Evolutionary conservation across 2,329 filamentous ascomycete species (phyloP).

Genomic region (Talaromyces sp.): DNA sequence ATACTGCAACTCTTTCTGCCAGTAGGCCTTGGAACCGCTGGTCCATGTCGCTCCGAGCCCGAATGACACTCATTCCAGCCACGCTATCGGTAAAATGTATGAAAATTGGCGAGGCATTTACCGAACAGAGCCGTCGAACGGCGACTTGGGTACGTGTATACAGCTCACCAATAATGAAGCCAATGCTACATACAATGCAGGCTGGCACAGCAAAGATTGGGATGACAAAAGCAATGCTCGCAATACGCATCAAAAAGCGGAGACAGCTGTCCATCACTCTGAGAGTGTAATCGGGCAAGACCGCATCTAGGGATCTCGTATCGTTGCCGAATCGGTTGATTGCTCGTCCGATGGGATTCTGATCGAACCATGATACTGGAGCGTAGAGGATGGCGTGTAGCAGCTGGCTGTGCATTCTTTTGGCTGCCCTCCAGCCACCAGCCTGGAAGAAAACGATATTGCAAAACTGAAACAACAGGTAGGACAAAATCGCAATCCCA

Average conservation of each 20-base stretch:
- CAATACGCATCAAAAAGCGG: constrained; percentile 44
- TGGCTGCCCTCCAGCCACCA: constrained; percentile 54
- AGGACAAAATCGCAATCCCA: constrained; percentile 39
- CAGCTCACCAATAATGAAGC: constrained; percentile 46
- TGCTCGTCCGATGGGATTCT: constrained; percentile 46
- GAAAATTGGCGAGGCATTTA: constrained; percentile 51
- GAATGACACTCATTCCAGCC: constrained; percentile 48
- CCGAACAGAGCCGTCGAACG: constrained; percentile 43
- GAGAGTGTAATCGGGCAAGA: constrained; percentile 39
- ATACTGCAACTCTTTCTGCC: constrained; percentile 47
- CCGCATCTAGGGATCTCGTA: constrained; percentile 52
- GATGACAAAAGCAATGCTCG: constrained; percentile 48
- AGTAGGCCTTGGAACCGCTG: constrained; percentile 45
- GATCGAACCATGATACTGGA: constrained; percentile 54
- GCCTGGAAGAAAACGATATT: constrained; percentile 44
- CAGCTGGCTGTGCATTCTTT: constrained; percentile 49
- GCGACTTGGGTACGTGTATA: constrained; percentile 48
- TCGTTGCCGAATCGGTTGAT: constrained; percentile 50
- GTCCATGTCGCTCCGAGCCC: constrained; percentile 47
- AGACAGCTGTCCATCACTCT: constrained; percentile 35
- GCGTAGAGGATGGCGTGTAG: constrained; percentile 50
- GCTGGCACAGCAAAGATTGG: constrained; percentile 49
- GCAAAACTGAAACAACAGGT: constrained; percentile 18
- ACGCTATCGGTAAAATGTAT: constrained; percentile 53
- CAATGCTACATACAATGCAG: constrained; percentile 42